Evolutionary conservation across 164 flowering plant genomes (phyloP).

Genomic region (Dillenia suffruticosa): DNA sequence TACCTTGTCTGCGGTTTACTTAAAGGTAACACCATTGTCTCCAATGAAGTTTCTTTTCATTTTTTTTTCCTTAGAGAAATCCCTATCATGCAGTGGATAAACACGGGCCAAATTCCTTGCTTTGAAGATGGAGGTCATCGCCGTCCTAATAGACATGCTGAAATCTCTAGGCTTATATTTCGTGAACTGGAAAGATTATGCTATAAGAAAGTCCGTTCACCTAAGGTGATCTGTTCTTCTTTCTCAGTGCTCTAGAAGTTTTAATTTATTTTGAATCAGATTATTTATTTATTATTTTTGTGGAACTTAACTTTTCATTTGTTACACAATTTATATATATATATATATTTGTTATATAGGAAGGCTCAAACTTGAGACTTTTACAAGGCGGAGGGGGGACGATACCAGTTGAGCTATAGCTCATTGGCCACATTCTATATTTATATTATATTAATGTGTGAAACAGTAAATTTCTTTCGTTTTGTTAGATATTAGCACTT

Average conservation of each 20-base stretch:
- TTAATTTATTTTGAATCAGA: not conserved
- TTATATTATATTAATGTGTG: too few species aligned
- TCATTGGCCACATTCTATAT: too few species aligned
- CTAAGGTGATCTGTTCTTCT: constrained; percentile 42
- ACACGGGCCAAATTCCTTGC: constrained; percentile 95
- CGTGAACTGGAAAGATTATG: constrained; percentile 78
- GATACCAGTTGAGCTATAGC: too few species aligned
- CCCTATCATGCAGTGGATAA: constrained; percentile 75
- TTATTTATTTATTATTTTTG: not conserved
- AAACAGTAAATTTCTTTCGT: too few species aligned
- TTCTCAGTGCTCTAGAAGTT: not conserved
- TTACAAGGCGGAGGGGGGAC: too few species aligned
- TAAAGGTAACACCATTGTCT: constrained; percentile 51
- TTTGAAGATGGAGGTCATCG: constrained; percentile 97
- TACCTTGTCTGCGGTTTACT: constrained; percentile 71
- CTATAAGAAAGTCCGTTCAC: constrained; percentile 51
- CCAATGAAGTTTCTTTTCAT: not conserved
- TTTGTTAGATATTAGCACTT: too few species aligned
- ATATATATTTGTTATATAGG: too few species aligned
- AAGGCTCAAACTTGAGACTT: too few species aligned
- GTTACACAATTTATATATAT: too few species aligned
- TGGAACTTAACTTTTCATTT: not conserved
- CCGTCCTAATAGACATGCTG: constrained; percentile 96
- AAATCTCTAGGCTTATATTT: constrained; percentile 89
- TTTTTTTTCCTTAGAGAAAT: not conserved